These are phyloP conservation scores for Albugo laibachii DNA, from an alignment of 352 stramenopile species.

Conservation along the genomic window DNA sequence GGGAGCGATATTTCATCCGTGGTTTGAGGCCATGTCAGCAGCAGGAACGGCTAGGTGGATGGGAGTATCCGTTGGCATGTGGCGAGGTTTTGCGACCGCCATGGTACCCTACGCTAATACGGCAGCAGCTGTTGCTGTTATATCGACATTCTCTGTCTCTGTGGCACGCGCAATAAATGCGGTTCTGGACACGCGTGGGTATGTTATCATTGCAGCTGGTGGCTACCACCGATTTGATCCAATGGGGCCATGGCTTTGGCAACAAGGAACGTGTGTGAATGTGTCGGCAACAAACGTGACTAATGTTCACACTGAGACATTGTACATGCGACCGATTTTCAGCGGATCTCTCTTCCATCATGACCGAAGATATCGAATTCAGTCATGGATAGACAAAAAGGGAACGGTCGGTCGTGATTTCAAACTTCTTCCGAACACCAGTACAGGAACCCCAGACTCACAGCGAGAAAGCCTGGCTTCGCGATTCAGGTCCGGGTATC, in stretches of 20 bases:
- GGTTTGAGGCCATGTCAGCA: too few species aligned
- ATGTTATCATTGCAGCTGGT: not conserved
- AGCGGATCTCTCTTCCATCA: not conserved
- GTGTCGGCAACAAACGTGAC: not conserved
- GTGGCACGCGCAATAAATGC: conserved; percentile 17
- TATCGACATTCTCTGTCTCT: conserved; percentile 15
- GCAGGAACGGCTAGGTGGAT: too few species aligned
- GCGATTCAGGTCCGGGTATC: too few species aligned
- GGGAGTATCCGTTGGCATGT: too few species aligned
- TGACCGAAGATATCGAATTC: not conserved
- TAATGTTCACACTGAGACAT: not conserved
- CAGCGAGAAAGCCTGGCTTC: too few species aligned
- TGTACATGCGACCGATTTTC: not conserved
- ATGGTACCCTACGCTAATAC: not conserved
- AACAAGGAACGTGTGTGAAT: not conserved
- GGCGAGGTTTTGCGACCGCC: too few species aligned
- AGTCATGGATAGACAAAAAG: not conserved
- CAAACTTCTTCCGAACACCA: too few species aligned
- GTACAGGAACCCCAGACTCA: too few species aligned
- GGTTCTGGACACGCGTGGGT: not conserved
- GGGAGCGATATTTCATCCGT: too few species aligned
- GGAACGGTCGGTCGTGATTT: not conserved
- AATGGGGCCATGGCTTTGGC: not conserved
- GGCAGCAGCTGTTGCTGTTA: conserved; percentile 9
- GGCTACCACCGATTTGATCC: too few species aligned